Conservation (phyloP, 169 alveolate genomes). For the Condylostoma magnum region DNA sequence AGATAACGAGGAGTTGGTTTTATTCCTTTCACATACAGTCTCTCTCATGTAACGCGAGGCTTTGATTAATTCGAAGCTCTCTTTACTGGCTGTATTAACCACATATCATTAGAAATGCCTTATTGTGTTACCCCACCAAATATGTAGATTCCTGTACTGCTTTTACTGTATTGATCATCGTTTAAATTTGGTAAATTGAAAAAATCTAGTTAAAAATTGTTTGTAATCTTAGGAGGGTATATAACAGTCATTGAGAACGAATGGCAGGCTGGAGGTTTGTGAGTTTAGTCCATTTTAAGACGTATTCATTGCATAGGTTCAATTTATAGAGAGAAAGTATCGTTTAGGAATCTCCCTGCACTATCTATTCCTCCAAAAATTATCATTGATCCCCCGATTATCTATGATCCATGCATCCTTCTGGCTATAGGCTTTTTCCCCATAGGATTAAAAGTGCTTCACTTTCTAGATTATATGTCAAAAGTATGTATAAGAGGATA, state of each 20-base stretch:
- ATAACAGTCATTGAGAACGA: not conserved
- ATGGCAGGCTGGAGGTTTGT: not conserved
- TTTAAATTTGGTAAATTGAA: not conserved
- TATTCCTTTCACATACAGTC: not conserved
- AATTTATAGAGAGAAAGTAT: not conserved
- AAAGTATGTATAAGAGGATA: not conserved
- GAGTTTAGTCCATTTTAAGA: not conserved
- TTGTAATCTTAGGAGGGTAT: not conserved
- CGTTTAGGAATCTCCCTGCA: not conserved
- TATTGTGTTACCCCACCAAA: conserved; percentile 19
- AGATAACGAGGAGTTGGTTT: conserved; percentile 11
- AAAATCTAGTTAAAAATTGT: not conserved
- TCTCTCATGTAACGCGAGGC: not conserved
- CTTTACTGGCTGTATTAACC: not conserved
- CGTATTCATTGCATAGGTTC: not conserved
- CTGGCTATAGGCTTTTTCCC: conserved; percentile 19
- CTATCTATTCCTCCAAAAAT: conserved; percentile 22
- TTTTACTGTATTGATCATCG: not conserved
- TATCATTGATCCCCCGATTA: conserved; percentile 8
- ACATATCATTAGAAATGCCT: not conserved
- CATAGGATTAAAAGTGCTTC: not conserved
- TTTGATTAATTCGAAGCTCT: not conserved
- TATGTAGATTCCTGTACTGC: conserved; percentile 5
- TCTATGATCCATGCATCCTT: conserved; percentile 8
- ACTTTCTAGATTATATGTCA: not conserved